phyloP scores from a whole-genome alignment of 306 rosid genomes.

The Lathyrus sativus region DNA sequence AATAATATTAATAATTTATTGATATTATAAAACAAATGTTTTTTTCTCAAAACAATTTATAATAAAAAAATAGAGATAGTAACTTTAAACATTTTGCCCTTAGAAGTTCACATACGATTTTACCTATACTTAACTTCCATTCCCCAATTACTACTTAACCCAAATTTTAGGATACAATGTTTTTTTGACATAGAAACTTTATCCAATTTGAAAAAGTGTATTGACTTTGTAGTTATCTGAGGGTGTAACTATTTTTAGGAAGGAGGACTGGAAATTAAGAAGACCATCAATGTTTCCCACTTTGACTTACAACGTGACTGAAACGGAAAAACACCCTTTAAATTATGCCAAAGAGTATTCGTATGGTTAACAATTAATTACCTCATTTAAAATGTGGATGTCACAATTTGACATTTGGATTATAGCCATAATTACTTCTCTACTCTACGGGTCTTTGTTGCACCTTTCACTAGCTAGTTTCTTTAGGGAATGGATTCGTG shows the following conservation, averaged over 20 bases:
- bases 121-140: not conserved
- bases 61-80: too few relatives aligned
- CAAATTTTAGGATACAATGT: not conserved
- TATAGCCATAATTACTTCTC: slow-evolving; percentile 8
- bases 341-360: slow-evolving; percentile 6
- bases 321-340: slow-evolving; percentile 35
- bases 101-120: too few relatives aligned
- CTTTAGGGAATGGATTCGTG: not conserved
- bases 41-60: too few relatives aligned
- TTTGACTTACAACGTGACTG: slow-evolving; percentile 29
- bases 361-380: not conserved
- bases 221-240: not conserved
- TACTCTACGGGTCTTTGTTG: too few relatives aligned
- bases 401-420: not conserved
- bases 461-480: too few relatives aligned
- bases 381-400: not conserved
- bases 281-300: not conserved
- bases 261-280: not conserved
- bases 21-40: too few relatives aligned
- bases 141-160: not conserved
- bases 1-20: too few relatives aligned
- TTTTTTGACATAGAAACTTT: not conserved
- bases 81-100: too few relatives aligned
- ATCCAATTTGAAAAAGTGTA: not conserved
- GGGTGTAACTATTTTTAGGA: not conserved